These are phyloP conservation scores for Fusarium nematophilum DNA, from an alignment of 2,329 filamentous ascomycete species.

Conservation along the genomic window DNA sequence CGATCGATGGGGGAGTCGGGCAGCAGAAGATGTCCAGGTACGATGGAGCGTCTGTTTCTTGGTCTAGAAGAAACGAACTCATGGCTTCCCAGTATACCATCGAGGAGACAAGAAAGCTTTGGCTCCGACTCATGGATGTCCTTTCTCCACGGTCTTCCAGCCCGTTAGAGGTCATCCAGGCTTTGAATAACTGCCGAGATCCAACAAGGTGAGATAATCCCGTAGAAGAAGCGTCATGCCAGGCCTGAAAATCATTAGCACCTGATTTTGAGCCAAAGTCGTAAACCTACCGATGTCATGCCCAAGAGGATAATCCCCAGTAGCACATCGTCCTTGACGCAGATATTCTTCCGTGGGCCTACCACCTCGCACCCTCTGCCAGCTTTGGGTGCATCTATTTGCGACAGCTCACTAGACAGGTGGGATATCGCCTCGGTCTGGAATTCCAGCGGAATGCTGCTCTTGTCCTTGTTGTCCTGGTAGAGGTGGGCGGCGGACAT, in stretches of 20 bases:
- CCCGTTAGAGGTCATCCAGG: constrained; percentile 10
- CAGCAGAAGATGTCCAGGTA: constrained; percentile 19
- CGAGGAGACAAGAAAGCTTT: constrained; percentile 21
- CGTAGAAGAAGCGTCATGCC: constrained; percentile 20
- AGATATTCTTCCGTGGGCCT: not conserved
- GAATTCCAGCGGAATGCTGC: constrained; percentile 10
- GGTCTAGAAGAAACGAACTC: constrained; percentile 26
- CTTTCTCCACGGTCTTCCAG: not conserved
- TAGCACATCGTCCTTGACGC: constrained; percentile 20
- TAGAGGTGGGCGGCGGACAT: constrained; percentile 33
- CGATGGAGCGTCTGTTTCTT: constrained; percentile 7
- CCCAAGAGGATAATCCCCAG: constrained; percentile 25
- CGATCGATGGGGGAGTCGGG: not conserved
- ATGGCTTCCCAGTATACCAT: constrained; percentile 37
- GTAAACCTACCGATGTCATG: constrained; percentile 27
- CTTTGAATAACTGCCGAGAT: constrained; percentile 19
- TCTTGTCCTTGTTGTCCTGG: not conserved
- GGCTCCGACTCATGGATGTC: not conserved
- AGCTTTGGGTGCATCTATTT: not conserved
- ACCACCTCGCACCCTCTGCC: not conserved
- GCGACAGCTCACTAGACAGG: constrained; percentile 1
- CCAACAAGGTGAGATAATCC: constrained; percentile 25
- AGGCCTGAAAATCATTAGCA: constrained; percentile 1
- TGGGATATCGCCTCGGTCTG: constrained; percentile 29
- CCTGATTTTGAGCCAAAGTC: rapidly evolving